Evolutionary conservation across 2,329 filamentous ascomycete genomes (phyloP).

Genomic region (Monosporascus sp.): DNA sequence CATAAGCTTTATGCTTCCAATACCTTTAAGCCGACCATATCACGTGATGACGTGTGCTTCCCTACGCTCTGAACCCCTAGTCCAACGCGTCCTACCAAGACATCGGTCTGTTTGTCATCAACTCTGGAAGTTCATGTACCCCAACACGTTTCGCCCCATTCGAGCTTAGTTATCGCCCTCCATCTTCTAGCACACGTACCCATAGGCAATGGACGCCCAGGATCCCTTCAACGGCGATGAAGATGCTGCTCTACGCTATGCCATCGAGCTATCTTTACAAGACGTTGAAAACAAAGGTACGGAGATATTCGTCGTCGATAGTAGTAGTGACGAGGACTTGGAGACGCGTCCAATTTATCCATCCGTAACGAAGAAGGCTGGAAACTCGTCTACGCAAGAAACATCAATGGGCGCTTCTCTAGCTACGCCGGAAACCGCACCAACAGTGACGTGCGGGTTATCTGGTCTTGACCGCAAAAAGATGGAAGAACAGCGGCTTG

Average conservation of each 20-base stretch:
- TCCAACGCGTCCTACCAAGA: neutral
- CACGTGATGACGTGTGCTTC: neutral
- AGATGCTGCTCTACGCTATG: conserved; percentile 54
- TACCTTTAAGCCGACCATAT: neutral
- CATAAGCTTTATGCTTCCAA: too few species aligned
- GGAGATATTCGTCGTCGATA: conserved; percentile 29
- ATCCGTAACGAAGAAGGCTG: conserved; percentile 14
- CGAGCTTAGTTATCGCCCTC: too few species aligned
- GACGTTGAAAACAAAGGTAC: conserved; percentile 20
- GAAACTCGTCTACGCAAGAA: neutral
- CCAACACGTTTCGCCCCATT: neutral
- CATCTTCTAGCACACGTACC: neutral
- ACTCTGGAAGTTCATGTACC: neutral
- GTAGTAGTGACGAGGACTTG: conserved; percentile 21
- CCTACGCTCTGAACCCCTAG: neutral
- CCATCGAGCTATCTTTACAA: conserved; percentile 54
- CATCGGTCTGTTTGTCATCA: too few species aligned
- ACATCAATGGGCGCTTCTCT: neutral
- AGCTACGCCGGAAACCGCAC: conserved; percentile 2
- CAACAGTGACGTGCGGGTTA: conserved; percentile 7
- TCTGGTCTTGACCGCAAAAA: conserved; percentile 64
- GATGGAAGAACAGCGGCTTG: conserved; percentile 82
- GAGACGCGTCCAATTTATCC: conserved; percentile 16
- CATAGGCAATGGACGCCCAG: conserved; percentile 15
- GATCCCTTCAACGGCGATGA: conserved; percentile 36